A percentile compares a stretch with the other conserved stretches of the same genome.
These are phyloP conservation scores for Hevea brasiliensis DNA, from an alignment of 345 rosid species.

Conservation along the genomic window DNA sequence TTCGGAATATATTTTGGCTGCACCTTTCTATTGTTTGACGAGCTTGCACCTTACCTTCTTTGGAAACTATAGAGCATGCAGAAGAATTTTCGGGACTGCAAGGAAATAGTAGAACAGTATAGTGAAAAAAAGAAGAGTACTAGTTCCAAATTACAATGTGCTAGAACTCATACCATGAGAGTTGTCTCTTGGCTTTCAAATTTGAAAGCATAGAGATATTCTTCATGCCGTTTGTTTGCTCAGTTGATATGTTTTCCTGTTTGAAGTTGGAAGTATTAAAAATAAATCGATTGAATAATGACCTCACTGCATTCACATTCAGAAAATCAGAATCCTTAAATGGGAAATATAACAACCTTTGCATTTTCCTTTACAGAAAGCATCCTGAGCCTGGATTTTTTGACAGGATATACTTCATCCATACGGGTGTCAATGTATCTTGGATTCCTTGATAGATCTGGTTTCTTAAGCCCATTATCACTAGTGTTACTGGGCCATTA, in stretches of 20 bases:
- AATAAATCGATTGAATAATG: conserved; percentile 16
- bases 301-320: background rate
- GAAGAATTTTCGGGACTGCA: conserved; percentile 46
- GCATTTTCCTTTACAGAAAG: conserved; percentile 56
- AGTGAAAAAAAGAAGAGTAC: background rate
- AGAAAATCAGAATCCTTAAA: background rate
- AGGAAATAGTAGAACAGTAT: conserved; percentile 17
- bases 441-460: conserved; percentile 49
- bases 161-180: conserved; percentile 44
- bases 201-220: conserved; percentile 53
- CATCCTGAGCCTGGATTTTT: conserved; percentile 64
- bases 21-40: conserved; percentile 50
- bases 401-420: conserved; percentile 73
- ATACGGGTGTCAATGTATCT: conserved; percentile 68
- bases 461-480: conserved; percentile 50
- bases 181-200: conserved; percentile 54
- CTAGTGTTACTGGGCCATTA: conserved; percentile 21
- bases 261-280: conserved; percentile 12
- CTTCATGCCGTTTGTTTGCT: conserved; percentile 44
- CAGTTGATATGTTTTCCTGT: conserved; percentile 54
- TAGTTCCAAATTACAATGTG: background rate
- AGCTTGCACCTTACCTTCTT: conserved; percentile 36
- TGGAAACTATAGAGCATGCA: conserved; percentile 44
- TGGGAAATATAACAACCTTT: conserved; percentile 48
- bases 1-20: conserved; percentile 65